These are phyloP conservation scores for Nakazawaea siamensis DNA, from an alignment of 805 yeast genomes.

Conservation along the genomic window DNA sequence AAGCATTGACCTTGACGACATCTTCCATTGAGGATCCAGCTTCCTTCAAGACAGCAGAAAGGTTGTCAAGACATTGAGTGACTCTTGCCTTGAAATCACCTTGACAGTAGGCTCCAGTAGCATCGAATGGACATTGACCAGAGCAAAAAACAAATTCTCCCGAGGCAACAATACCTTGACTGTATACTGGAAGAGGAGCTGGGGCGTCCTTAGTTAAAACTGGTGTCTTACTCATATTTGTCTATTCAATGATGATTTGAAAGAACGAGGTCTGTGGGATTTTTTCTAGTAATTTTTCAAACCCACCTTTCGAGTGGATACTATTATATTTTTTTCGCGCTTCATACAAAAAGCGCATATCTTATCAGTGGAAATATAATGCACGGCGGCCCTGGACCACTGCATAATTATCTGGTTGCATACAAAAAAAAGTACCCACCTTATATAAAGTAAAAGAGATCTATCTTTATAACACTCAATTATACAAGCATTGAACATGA, in stretches of 20 bases:
- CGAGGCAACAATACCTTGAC: constrained; percentile 5
- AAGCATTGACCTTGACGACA: constrained; percentile 36
- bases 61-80: constrained; percentile 34
- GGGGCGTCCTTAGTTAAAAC: constrained; percentile 4
- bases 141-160: constrained; percentile 10
- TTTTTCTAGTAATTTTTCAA: no score
- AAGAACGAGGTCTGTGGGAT: background rate
- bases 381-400: no score
- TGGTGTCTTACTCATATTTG: constrained; percentile 8
- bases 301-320: no score
- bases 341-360: background rate
- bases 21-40: constrained; percentile 36
- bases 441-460: background rate
- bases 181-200: constrained; percentile 7
- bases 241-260: no score
- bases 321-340: no score
- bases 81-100: constrained; percentile 15
- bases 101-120: constrained; percentile 7
- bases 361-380: background rate
- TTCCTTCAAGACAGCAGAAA: constrained; percentile 34
- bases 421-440: no score
- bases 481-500: background rate
- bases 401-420: no score
- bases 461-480: background rate
- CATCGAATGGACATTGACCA: constrained; percentile 9